Conservation (phyloP, 768 basidiomycete genomes). For the Suillus lakei region DNA sequence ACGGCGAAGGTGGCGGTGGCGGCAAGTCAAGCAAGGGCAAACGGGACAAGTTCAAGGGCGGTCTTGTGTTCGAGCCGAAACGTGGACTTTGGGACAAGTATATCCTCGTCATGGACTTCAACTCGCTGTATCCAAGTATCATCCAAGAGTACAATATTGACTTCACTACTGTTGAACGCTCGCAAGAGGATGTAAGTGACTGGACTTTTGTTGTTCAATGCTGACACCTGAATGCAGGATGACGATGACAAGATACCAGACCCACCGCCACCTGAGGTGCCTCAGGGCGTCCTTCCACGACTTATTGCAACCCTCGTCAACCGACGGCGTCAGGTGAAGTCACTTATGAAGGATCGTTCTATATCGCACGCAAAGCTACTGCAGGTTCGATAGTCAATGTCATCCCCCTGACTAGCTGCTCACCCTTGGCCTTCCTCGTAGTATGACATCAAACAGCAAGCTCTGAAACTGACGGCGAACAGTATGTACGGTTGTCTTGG, state of each 20-base stretch:
- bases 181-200: slow-evolving; percentile 56
- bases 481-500: slow-evolving; percentile 99
- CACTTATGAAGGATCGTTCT: slow-evolving; percentile 88
- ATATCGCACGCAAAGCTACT: slow-evolving; percentile 75
- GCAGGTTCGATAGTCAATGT: slow-evolving; percentile 59
- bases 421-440: slow-evolving; percentile 34
- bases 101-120: slow-evolving; percentile 99
- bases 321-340: slow-evolving; percentile 89
- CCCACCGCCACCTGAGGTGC: slow-evolving; percentile 70
- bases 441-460: slow-evolving; percentile 98
- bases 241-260: slow-evolving; percentile 90
- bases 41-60: slow-evolving; percentile 97
- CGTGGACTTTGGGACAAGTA: slow-evolving; percentile 95
- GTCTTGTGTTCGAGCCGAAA: slow-evolving; percentile 96
- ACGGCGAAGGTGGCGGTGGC: slow-evolving; percentile 47
- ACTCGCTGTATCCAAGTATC: slow-evolving; percentile 97
- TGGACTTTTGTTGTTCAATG: slow-evolving; percentile 6
- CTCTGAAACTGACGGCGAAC: slow-evolving; percentile 97
- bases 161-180: slow-evolving; percentile 91
- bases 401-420: not conserved
- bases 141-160: slow-evolving; percentile 99
- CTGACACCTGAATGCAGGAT: slow-evolving; percentile 36
- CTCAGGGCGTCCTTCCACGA: slow-evolving; percentile 92
- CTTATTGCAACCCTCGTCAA: slow-evolving; percentile 97
- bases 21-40: slow-evolving; percentile 64